Conservation (phyloP, 164 flowering plant genomes). For the Magnolia kwangsiensis region DNA sequence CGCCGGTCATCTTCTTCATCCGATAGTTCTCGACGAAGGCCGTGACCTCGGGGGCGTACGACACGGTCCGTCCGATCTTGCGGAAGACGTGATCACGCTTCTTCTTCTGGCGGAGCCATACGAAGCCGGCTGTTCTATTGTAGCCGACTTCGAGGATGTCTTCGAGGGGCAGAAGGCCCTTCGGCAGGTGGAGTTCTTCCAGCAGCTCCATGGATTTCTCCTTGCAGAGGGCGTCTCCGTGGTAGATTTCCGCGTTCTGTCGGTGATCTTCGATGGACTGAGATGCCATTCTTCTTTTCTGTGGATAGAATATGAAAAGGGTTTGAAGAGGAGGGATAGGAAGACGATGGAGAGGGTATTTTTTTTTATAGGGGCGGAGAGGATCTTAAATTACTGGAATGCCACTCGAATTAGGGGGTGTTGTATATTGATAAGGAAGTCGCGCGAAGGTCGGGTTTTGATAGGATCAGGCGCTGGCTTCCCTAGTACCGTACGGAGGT, state of each 20-base stretch:
- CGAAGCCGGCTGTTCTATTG: conserved; percentile 55
- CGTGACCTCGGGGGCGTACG: conserved; percentile 63
- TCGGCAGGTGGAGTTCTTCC: conserved; percentile 51
- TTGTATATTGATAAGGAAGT: too few relatives aligned
- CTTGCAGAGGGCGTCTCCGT: conserved; percentile 53
- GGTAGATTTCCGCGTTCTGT: conserved; percentile 59
- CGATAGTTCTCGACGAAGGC: conserved; percentile 46
- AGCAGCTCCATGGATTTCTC: conserved; percentile 48
- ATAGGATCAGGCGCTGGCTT: too few relatives aligned
- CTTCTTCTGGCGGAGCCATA: conserved; percentile 81
- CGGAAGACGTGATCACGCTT: conserved; percentile 55
- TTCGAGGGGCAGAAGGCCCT: conserved; percentile 60
- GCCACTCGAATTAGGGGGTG: neutral
- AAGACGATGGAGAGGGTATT: neutral
- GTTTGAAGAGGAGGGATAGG: neutral
- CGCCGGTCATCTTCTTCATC: conserved; percentile 79
- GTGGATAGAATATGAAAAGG: neutral
- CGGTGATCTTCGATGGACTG: conserved; percentile 39
- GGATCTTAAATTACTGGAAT: neutral
- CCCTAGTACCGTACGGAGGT: too few relatives aligned
- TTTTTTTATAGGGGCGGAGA: neutral
- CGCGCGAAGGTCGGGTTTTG: too few relatives aligned
- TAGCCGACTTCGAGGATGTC: conserved; percentile 61
- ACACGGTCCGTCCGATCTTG: conserved; percentile 48
- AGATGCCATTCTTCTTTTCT: neutral